These are phyloP conservation scores for Bipolaris sorokiniana DNA, from an alignment of 2,329 filamentous ascomycete species.

Conservation along the genomic window DNA sequence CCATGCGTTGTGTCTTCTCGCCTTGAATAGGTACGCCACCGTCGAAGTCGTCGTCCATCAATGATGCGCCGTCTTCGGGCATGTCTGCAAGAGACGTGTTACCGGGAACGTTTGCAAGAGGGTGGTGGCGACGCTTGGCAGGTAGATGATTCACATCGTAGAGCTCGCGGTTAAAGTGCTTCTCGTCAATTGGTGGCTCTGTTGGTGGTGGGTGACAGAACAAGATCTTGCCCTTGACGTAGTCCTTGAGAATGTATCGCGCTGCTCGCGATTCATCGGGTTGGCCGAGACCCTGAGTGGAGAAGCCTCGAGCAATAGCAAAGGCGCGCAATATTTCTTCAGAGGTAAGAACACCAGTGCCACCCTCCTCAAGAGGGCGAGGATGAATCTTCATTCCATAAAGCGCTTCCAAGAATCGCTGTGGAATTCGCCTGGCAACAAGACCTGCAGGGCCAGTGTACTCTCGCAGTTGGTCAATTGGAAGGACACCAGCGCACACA, in stretches of 20 bases:
- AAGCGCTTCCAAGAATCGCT: constrained; percentile 85
- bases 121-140: constrained; percentile 73
- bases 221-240: constrained; percentile 93
- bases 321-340: constrained; percentile 86
- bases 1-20: constrained; percentile 75
- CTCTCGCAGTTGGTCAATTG: constrained; percentile 95
- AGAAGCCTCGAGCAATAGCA: constrained; percentile 86
- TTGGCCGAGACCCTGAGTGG: constrained; percentile 84
- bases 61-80: constrained; percentile 44
- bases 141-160: constrained; percentile 85
- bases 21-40: constrained; percentile 57
- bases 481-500: constrained; percentile 91
- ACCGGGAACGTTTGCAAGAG: constrained; percentile 58
- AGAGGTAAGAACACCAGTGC: constrained; percentile 83
- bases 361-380: constrained; percentile 86
- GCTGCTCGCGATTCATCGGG: constrained; percentile 94
- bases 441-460: constrained; percentile 85
- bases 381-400: constrained; percentile 91
- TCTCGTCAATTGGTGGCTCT: constrained; percentile 67
- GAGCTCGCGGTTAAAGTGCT: constrained; percentile 85
- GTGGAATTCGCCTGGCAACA: constrained; percentile 83
- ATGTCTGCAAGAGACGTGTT: constrained; percentile 38
- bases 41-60: constrained; percentile 58
- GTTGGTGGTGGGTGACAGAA: constrained; percentile 87
- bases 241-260: constrained; percentile 90